Conservation (phyloP, 169 alveolate species). For the Cryptosporidium xiaoi region DNA sequence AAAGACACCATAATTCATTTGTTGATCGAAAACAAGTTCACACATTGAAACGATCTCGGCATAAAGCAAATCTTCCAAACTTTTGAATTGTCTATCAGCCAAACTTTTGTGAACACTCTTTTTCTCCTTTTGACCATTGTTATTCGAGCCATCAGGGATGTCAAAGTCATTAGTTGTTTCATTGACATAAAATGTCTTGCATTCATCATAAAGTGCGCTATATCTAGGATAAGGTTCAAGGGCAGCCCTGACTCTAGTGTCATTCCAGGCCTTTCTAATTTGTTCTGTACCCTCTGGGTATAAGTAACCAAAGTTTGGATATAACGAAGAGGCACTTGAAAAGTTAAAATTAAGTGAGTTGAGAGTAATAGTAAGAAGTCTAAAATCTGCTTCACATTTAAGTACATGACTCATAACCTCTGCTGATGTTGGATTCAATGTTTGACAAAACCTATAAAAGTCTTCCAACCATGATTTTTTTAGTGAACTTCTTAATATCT, state of each 20-base stretch:
- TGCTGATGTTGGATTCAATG: constrained; percentile 89
- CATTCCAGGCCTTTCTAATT: constrained; percentile 90
- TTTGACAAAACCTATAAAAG: constrained; percentile 90
- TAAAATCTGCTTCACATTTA: constrained; percentile 88
- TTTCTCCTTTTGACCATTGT: neutral
- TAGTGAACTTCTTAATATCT: constrained; percentile 90
- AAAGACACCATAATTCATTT: constrained; percentile 95
- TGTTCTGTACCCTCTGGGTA: constrained; percentile 92
- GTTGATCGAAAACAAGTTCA: constrained; percentile 96
- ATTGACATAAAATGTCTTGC: constrained; percentile 82
- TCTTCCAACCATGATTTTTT: constrained; percentile 96
- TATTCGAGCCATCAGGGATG: constrained; percentile 32
- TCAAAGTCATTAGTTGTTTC: constrained; percentile 59
- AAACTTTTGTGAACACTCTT: constrained; percentile 23
- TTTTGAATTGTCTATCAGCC: constrained; percentile 74
- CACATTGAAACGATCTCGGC: constrained; percentile 93
- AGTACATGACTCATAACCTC: constrained; percentile 92
- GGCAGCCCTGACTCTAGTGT: constrained; percentile 90
- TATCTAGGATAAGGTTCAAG: constrained; percentile 88
- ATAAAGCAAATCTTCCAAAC: constrained; percentile 95
- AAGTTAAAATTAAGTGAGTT: constrained; percentile 81
- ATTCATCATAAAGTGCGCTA: constrained; percentile 87
- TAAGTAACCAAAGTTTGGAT: constrained; percentile 90
- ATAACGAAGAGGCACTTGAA: constrained; percentile 88
- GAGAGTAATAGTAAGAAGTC: constrained; percentile 85